These are phyloP conservation scores for Phytophthora ohioensis DNA, from an alignment of 352 stramenopile genomes.

Conservation along the genomic window DNA sequence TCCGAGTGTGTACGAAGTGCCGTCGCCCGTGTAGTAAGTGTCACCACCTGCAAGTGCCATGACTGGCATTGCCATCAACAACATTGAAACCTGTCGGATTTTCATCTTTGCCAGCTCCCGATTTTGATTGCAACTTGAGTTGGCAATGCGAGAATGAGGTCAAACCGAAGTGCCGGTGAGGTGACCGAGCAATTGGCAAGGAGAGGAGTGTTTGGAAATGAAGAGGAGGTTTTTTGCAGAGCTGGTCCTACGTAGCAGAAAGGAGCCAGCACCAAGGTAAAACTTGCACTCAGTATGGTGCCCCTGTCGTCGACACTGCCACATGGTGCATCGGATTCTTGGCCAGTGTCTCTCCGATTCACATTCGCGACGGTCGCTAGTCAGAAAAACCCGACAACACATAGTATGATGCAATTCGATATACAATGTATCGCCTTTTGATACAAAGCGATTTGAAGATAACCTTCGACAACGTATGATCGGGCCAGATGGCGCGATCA, in stretches of 20 bases:
- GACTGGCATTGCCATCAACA: conserved; percentile 10
- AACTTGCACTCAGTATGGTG: conserved; percentile 8
- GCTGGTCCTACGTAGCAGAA: conserved; percentile 21
- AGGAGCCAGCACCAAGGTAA: conserved; percentile 12
- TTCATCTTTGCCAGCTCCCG: background rate
- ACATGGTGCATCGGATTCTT: conserved; percentile 23
- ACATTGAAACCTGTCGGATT: conserved; percentile 16
- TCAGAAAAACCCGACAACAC: background rate
- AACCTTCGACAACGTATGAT: conserved; percentile 13
- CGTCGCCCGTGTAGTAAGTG: conserved; percentile 53
- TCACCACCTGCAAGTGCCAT: conserved; percentile 23
- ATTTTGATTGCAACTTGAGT: background rate
- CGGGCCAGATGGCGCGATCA: conserved; percentile 16
- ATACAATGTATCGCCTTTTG: background rate
- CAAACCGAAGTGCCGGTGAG: background rate
- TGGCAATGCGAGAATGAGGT: background rate
- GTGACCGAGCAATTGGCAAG: conserved; percentile 2
- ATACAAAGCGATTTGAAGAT: background rate
- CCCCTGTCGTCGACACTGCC: conserved; percentile 8
- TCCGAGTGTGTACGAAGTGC: conserved; percentile 65
- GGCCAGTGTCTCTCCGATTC: conserved; percentile 21
- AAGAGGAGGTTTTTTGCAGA: conserved; percentile 3
- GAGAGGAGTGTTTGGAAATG: conserved; percentile 14
- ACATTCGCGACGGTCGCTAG: conserved; percentile 1
- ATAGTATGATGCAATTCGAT: background rate